Base-by-base conservation (phyloP, 139 green algal genomes). In the Protoeuglena noctilucae region DNA sequence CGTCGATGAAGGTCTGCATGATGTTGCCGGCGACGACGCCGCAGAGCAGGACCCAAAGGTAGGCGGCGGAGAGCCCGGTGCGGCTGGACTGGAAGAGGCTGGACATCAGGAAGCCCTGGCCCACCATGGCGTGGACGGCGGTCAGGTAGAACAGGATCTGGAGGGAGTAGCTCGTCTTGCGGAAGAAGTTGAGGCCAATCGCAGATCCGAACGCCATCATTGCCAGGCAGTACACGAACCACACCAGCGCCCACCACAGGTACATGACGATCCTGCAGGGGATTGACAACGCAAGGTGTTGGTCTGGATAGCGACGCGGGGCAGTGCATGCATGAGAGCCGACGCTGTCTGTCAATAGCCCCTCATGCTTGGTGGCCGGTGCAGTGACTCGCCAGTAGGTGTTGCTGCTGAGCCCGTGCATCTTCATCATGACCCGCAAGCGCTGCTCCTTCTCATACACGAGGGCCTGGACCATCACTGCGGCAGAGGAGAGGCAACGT, bases 361-460 rank as follows among this genome's bases (percentile, higher is more conserved):
- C n/a, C n/a, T n/a, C n/a, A n/a, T n/a, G n/a, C n/a, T n/a, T n/a
- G n/a, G n/a, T n/a, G n/a, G n/a, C n/a, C n/a, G n/a, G n/a, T n/a
- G n/a, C n/a, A n/a, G n/a, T n/a, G n/a, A n/a, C n/a, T n/a, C n/a
- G n/a, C 63, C 67, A 78, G 55, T 78, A 78, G 4, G 60, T 64
- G 3, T 21, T 56, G 51, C 87, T 76, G 1, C 75, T 71, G 40
- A 93, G 73, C 9, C 82, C 83, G 40, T 96, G 88, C 86, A 96
- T 94, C 66, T 89, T 89, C 87, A 95, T 95, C 77, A 95, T 95
- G 48, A 80, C 89, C 43, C 85, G 70, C 62, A 96, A 63, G 28
- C 73, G 56, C 57, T 80, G 74, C 68, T 86, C 70, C 74, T 90
- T 88, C 64, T 88, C 80, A 56, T 78, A 78, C 60, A 79, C 71